phyloP scores from a whole-genome alignment of 306 rosid genomes.

The Pachyrhizus erosus region DNA sequence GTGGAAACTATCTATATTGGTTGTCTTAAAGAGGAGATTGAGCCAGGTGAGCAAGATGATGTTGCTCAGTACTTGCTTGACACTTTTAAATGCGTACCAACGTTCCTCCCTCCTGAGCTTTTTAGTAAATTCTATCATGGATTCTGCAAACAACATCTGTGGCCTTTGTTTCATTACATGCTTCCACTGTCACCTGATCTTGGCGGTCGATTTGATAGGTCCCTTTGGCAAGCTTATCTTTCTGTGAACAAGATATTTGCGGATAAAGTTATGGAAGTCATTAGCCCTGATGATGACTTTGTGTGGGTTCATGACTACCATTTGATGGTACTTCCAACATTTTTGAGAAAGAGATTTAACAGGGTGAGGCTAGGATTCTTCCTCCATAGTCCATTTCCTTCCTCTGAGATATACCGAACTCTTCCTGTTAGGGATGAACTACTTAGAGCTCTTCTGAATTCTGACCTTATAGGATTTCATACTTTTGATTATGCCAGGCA shows the following conservation, averaged over 20 bases:
- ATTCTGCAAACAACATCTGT: constrained; percentile 85
- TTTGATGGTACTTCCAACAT: constrained; percentile 92
- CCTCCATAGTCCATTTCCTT: constrained; percentile 56
- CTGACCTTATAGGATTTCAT: constrained; percentile 90
- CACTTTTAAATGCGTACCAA: constrained; percentile 79
- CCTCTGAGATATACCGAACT: constrained; percentile 70
- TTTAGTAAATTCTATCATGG: constrained; percentile 89
- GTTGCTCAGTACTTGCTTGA: constrained; percentile 85
- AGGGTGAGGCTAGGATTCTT: constrained; percentile 55
- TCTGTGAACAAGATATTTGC: constrained; percentile 95
- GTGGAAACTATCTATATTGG: constrained; percentile 82
- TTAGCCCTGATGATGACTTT: constrained; percentile 60
- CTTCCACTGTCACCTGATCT: constrained; percentile 88
- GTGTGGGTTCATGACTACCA: constrained; percentile 97
- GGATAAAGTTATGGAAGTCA: constrained; percentile 90
- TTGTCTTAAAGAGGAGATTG: constrained; percentile 81
- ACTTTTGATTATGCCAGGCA: constrained; percentile 95
- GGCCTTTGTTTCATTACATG: constrained; percentile 96
- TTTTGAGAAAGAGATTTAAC: constrained; percentile 66
- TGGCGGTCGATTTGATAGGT: constrained; percentile 82
- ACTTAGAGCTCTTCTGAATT: constrained; percentile 81
- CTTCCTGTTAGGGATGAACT: constrained; percentile 93
- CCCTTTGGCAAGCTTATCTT: constrained; percentile 91
- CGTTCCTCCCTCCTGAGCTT: constrained; percentile 80
- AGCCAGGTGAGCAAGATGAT: constrained; percentile 74